phyloP scores from a whole-genome alignment of 805 yeast species.

The Candida takata region DNA sequence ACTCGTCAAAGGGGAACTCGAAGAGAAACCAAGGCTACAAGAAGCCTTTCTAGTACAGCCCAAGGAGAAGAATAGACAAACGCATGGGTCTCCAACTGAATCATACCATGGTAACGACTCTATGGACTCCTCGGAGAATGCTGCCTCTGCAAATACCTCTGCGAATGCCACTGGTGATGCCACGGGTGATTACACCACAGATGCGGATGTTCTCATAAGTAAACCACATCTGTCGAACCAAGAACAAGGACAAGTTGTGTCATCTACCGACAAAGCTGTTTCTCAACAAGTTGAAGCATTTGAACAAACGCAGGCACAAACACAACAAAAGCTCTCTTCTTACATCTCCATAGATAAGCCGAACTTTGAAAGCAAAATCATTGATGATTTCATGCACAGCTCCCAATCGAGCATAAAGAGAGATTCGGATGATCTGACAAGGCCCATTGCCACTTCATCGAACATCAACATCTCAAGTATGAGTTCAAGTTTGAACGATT shows the following conservation, averaged over 20 bases:
- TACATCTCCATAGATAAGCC: constrained; percentile 14
- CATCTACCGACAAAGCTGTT: constrained; percentile 10
- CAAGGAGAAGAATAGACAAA: too few relatives aligned
- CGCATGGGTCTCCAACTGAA: too few relatives aligned
- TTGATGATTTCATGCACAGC: constrained; percentile 18
- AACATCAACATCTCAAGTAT: constrained; percentile 21
- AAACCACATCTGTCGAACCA: neutral
- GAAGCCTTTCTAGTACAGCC: too few relatives aligned
- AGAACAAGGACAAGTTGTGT: constrained; percentile 1
- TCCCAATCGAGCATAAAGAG: constrained; percentile 5
- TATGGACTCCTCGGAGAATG: neutral
- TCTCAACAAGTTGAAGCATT: constrained; percentile 6
- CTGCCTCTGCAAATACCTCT: too few relatives aligned
- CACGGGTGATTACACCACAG: neutral
- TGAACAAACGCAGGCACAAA: neutral
- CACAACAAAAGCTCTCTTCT: constrained; percentile 9
- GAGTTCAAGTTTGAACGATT: constrained; percentile 15
- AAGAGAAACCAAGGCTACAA: too few relatives aligned
- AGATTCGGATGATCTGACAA: constrained; percentile 14
- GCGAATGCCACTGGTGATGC: neutral
- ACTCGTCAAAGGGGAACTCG: too few relatives aligned
- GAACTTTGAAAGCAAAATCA: constrained; percentile 20
- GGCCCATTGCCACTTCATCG: constrained; percentile 25
- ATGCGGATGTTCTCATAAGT: constrained; percentile 1
- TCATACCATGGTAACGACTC: too few relatives aligned